Percentiles rank a stretch among this genome's conserved stretches.
Evolutionary conservation across 2,329 filamentous ascomycete genomes (phyloP).

Genomic region (Colletotrichum cuscutae): DNA sequence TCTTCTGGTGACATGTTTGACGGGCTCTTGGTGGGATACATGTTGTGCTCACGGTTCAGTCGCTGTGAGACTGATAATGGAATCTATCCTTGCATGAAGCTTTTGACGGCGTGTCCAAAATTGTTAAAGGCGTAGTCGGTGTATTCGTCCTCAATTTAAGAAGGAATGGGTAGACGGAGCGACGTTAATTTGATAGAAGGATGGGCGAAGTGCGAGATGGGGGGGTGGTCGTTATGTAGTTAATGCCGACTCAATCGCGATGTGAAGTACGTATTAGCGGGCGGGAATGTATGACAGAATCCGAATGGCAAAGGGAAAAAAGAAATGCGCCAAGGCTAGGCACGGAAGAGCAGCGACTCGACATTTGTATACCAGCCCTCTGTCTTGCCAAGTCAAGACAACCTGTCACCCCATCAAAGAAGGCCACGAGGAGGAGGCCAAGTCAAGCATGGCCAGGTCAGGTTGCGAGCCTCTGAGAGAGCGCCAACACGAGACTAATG

Average conservation of each 20-base stretch:
- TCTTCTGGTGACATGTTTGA: conserved; percentile 23
- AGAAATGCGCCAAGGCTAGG: neutral
- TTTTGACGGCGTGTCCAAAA: neutral
- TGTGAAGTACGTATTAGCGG: neutral
- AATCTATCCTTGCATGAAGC: conserved; percentile 1
- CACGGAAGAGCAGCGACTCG: neutral
- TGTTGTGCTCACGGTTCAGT: neutral
- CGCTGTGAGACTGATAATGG: neutral
- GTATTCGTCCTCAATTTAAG: neutral
- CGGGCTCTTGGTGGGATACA: neutral
- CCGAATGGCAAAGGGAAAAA: neutral
- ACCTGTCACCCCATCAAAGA: neutral
- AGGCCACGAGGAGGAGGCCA: neutral
- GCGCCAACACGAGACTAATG: conserved; percentile 2
- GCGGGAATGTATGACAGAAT: neutral
- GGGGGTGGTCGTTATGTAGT: conserved; percentile 14
- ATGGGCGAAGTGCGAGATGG: neutral
- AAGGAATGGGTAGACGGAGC: neutral
- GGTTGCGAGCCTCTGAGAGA: conserved; percentile 4
- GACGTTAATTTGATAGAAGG: neutral
- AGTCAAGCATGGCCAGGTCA: neutral
- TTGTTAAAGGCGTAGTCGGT: neutral
- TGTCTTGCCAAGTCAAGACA: neutral
- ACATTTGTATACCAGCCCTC: conserved; percentile 12
- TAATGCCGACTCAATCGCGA: neutral